Base-by-base conservation (phyloP, 2,329 filamentous ascomycete species). In the Sclerotinia minor region DNA sequence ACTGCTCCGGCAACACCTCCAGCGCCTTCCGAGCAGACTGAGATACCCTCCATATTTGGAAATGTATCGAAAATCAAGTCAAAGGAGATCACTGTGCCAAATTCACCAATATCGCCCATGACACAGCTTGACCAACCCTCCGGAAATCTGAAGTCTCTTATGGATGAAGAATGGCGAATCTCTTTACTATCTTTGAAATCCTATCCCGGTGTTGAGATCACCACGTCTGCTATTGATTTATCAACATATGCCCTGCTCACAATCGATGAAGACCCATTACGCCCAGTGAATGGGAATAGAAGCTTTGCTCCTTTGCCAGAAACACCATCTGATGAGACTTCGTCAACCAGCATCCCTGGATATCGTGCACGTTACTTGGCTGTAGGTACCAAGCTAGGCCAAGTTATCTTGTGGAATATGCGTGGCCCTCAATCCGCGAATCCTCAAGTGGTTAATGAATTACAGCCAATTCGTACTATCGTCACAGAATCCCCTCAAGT, bases 401-500 rank as follows among this genome's bases (percentile, higher is more conserved):
- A 83, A n/a, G 82, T 98, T 8, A 79, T 95, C 9, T 79, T 96
- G 0, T 99, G 94, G 93, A 91, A 99, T 75, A 85, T 92, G 73
- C 89, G 95, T 65, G 88, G 90, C 38, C 80, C 85, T 13, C 78
- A 84, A 24, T 82, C 88, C 1, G 82, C 80, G 2, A 86, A 83
- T 73, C 72, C 82, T 1, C 82, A 84, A 54, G 78, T 85, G 5
- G 77, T 81, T 38, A 89, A 89, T 70, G 82, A 81, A 5, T 80
- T 96, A 54, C 81, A 84, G 17, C 92, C 94, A 0, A 76, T 96
- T n/a, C 88, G 92, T 38, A 83, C 90, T 63, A 94, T 98, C 57
- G 88, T 94, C 74, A 98, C 95, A 0, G 92, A 96, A 57, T 98
- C 94, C 0, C 93, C 94, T 0, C 86, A 92, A 76, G 88, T 98